Percentiles rank a stretch among this genome's conserved stretches.
Conservation (phyloP, 805 yeast genomes). For the Kodamaea kaohsiungensis region DNA sequence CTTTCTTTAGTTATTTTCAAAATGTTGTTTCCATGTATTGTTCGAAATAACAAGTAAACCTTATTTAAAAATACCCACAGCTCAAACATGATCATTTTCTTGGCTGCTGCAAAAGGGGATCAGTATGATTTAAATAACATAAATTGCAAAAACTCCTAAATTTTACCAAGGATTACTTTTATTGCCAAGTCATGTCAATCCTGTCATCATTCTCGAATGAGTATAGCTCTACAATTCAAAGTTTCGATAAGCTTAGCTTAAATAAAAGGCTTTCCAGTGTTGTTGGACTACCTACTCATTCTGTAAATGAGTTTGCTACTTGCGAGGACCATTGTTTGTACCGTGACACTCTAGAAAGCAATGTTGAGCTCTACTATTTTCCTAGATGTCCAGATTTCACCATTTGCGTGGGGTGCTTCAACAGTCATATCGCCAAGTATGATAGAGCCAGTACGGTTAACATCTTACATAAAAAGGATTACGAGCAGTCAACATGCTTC, state of each 20-base stretch:
- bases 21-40: too few species aligned
- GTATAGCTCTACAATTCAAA: neutral
- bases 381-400: neutral
- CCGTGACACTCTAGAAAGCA: neutral
- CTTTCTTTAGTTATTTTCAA: too few species aligned
- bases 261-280: neutral
- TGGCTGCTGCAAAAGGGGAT: too few species aligned
- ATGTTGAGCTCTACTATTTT: neutral
- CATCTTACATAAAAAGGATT: neutral
- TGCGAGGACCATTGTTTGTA: neutral
- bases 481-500: neutral
- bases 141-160: neutral
- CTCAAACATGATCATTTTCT: too few species aligned
- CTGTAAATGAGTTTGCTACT: neutral
- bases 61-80: too few species aligned
- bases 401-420: neutral
- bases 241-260: neutral
- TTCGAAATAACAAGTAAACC: too few species aligned
- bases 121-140: too few species aligned
- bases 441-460: neutral
- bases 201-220: neutral
- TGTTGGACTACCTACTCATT: neutral
- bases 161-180: neutral
- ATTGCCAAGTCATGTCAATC: neutral
- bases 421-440: neutral